Percentiles rank a stretch among this genome's conserved stretches.
phyloP scores from a whole-genome alignment of 169 alveolate species.

The Plasmodium yoelii region DNA sequence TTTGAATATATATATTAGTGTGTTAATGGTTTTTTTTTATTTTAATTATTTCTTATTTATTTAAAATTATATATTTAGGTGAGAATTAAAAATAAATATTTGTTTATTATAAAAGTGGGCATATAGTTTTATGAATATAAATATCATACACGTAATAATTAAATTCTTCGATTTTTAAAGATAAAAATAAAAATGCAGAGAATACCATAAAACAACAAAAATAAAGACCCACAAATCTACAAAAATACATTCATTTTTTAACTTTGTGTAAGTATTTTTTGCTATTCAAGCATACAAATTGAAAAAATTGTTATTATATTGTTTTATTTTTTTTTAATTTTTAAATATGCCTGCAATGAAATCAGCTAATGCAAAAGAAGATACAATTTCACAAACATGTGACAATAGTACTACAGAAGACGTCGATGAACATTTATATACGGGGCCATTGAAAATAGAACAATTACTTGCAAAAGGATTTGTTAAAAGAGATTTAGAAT shows the following conservation, averaged over 20 bases:
- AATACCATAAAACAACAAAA: too few species aligned
- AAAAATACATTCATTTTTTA: too few species aligned
- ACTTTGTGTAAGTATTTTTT: too few species aligned
- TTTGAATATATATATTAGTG: neutral
- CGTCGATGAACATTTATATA: constrained; percentile 70
- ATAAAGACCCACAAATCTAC: too few species aligned
- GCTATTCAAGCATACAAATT: too few species aligned
- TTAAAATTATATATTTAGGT: neutral
- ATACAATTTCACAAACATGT: constrained; percentile 47
- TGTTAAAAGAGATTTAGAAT: constrained; percentile 92
- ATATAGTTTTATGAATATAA: neutral
- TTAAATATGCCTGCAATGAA: constrained; percentile 49
- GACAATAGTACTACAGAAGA: constrained; percentile 59
- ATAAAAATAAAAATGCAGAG: too few species aligned
- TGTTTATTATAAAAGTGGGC: neutral
- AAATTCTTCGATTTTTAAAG: too few species aligned
- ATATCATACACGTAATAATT: neutral
- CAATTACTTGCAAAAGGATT: constrained; percentile 89
- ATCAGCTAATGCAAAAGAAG: constrained; percentile 76
- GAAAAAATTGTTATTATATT: too few species aligned
- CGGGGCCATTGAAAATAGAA: constrained; percentile 87
- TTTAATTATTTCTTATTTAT: neutral
- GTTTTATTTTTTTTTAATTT: too few species aligned
- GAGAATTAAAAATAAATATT: neutral
- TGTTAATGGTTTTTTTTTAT: neutral